phyloP scores from a whole-genome alignment of 441 rosid species.

The Adansonia madagascariensis region DNA sequence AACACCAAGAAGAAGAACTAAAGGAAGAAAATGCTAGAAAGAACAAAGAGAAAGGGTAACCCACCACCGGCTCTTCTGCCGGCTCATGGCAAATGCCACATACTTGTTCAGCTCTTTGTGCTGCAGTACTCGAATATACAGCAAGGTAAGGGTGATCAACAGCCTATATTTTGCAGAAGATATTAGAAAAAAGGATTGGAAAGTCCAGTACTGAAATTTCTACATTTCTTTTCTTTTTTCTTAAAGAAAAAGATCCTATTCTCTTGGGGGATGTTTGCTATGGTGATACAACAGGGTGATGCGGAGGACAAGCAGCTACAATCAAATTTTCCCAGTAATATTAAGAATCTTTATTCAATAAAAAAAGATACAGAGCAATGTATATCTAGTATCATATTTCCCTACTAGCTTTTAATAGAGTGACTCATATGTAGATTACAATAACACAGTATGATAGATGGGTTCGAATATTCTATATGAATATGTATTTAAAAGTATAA shows the following conservation, averaged over 20 bases:
- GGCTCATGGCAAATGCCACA: slow-evolving; percentile 85
- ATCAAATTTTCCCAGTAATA: not conserved
- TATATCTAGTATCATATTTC: not conserved
- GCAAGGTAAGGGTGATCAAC: slow-evolving; percentile 99
- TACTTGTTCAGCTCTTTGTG: slow-evolving; percentile 50
- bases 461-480: too few relatives aligned
- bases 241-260: not conserved
- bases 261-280: not conserved
- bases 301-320: not conserved
- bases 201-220: not conserved
- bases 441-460: not conserved
- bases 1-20: not conserved
- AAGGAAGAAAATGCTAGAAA: slow-evolving; percentile 19
- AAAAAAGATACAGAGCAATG: not conserved
- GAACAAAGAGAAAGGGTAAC: slow-evolving; percentile 31
- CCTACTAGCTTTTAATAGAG: not conserved
- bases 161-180: slow-evolving; percentile 59
- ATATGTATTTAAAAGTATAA: too few relatives aligned
- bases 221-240: not conserved
- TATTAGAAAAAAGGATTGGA: not conserved
- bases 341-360: not conserved
- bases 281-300: not conserved
- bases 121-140: slow-evolving; percentile 69
- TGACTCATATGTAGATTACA: not conserved
- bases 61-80: slow-evolving; percentile 79